These are phyloP conservation scores for Yamadazyma siamensis DNA, from an alignment of 1,139 yeast genomes.

Conservation along the genomic window DNA sequence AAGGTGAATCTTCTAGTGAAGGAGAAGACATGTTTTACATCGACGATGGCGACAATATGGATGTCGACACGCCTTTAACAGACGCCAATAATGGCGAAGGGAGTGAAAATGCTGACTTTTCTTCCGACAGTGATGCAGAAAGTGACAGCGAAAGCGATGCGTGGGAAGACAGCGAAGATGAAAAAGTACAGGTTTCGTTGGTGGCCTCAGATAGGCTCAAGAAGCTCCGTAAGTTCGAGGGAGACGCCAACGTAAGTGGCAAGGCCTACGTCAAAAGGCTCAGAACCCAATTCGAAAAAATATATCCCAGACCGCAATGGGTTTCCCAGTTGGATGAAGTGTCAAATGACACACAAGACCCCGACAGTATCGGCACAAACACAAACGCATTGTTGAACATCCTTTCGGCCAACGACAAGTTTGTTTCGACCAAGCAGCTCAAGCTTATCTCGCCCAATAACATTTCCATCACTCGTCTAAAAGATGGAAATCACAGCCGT, in stretches of 20 bases:
- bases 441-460: conserved; percentile 67
- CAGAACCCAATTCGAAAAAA: conserved; percentile 79
- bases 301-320: conserved; percentile 90
- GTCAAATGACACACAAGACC: conserved; percentile 19
- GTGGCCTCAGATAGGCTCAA: conserved; percentile 56
- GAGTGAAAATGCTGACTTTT: no score
- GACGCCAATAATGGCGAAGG: no score
- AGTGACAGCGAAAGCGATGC: conserved; percentile 45
- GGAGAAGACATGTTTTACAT: conserved; percentile 68
- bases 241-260: conserved; percentile 62
- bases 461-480: conserved; percentile 72
- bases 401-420: conserved; percentile 55
- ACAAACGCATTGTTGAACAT: conserved; percentile 58
- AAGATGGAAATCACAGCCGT: conserved; percentile 77
- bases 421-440: conserved; percentile 46
- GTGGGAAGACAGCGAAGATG: conserved; percentile 95
- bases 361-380: conserved; percentile 14
- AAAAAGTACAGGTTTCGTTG: conserved; percentile 60
- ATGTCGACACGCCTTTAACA: no score
- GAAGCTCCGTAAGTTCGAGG: conserved; percentile 65
- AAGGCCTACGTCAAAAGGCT: conserved; percentile 66
- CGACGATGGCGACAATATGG: conserved; percentile 52
- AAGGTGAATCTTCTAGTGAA: conserved; percentile 13
- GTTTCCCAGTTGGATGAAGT: conserved; percentile 44
- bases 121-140: conserved; percentile 24